Evolutionary conservation across 495 filamentous ascomycete species (phyloP).

Genomic region (Aspergillus taichungensis): DNA sequence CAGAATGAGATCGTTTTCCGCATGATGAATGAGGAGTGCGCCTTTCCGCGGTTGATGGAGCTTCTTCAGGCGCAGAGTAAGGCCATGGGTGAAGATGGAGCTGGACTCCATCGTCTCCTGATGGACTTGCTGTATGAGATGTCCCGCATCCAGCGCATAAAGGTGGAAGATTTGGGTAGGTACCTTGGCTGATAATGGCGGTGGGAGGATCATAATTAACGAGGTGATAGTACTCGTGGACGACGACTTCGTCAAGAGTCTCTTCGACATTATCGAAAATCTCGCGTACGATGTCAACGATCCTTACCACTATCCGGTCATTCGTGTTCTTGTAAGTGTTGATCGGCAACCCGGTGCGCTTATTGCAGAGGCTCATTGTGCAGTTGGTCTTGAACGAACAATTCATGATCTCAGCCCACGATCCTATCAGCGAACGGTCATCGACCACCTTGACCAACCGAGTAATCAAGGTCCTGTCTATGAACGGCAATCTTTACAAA

Average conservation of each 20-base stretch:
- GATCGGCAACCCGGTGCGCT: neutral
- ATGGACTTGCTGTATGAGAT: conserved; percentile 94
- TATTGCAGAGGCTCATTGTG: conserved; percentile 8
- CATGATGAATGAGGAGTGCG: conserved; percentile 78
- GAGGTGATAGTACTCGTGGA: conserved; percentile 50
- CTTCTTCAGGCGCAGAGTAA: conserved; percentile 58
- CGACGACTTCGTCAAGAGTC: conserved; percentile 73
- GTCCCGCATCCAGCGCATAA: conserved; percentile 82
- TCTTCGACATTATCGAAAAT: conserved; percentile 84
- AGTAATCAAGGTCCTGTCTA: conserved; percentile 79
- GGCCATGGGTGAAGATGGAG: conserved; percentile 54
- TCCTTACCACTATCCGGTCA: conserved; percentile 93
- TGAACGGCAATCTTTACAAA: conserved; percentile 70
- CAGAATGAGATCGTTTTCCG: conserved; percentile 69
- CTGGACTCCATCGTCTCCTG: conserved; percentile 67
- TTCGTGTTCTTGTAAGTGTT: conserved; percentile 73
- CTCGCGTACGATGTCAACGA: conserved; percentile 84
- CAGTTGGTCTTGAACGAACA: conserved; percentile 96
- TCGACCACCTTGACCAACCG: conserved; percentile 69
- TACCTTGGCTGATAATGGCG: conserved; percentile 1
- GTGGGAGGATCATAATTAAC: neutral
- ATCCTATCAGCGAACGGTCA: conserved; percentile 34
- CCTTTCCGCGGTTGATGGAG: conserved; percentile 74
- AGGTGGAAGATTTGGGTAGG: conserved; percentile 66
- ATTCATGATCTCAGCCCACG: conserved; percentile 74